A percentile compares a stretch with the other conserved stretches of the same genome.
Conservation (phyloP, 768 basidiomycete genomes). For the Calocera cornea region DNA sequence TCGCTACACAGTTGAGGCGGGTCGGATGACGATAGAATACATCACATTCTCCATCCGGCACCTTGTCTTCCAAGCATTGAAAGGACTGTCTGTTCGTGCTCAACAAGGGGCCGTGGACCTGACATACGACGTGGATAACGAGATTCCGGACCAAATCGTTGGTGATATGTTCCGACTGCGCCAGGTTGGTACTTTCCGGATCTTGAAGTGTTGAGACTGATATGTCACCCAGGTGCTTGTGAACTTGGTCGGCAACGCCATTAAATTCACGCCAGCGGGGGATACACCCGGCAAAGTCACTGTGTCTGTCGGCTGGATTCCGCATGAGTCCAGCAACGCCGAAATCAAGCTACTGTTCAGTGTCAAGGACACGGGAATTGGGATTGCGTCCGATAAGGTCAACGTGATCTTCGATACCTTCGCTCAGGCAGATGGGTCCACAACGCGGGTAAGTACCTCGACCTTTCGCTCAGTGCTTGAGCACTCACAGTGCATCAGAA, state of each 20-base stretch:
- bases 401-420: conserved; percentile 99
- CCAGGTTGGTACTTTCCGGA: conserved; percentile 32
- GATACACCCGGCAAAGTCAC: conserved; percentile 80
- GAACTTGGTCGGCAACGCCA: conserved; percentile 87
- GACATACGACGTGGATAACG: conserved; percentile 88
- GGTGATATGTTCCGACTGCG: conserved; percentile 90
- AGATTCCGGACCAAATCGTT: conserved; percentile 92
- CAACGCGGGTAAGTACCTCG: conserved; percentile 56
- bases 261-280: conserved; percentile 88
- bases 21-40: conserved; percentile 98
- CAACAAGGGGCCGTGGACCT: conserved; percentile 93
- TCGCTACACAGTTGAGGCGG: conserved; percentile 68
- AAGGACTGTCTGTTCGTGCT: conserved; percentile 93
- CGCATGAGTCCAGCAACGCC: conserved; percentile 50
- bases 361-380: conserved; percentile 94
- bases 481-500: conserved; percentile 37
- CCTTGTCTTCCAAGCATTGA: conserved; percentile 92
- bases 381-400: conserved; percentile 95
- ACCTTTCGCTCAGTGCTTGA: conserved; percentile 9
- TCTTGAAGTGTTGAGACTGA: conserved; percentile 12
- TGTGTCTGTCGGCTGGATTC: conserved; percentile 66
- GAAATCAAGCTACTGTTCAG: conserved; percentile 91
- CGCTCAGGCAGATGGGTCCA: conserved; percentile 96
- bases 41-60: conserved; percentile 97
- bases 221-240: conserved; percentile 51